These are phyloP conservation scores for Quambalaria eucalypti DNA, from an alignment of 1,284 basidiomycete genomes.

Conservation along the genomic window DNA sequence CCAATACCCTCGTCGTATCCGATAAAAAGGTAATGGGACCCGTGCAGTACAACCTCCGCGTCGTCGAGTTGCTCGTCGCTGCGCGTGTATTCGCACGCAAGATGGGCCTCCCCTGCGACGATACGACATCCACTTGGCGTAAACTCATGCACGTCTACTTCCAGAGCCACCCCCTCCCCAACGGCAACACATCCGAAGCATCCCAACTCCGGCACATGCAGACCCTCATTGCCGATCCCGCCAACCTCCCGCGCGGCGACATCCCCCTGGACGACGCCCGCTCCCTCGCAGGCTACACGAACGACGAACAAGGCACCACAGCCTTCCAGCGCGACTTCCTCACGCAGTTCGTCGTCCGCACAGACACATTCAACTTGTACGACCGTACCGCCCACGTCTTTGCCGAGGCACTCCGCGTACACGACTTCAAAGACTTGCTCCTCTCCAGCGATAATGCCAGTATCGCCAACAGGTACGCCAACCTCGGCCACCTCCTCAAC, in stretches of 20 bases:
- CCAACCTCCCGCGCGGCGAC: background rate
- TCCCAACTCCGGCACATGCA: slow-evolving; percentile 23
- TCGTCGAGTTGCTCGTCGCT: slow-evolving; percentile 40
- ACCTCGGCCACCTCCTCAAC: slow-evolving; percentile 37
- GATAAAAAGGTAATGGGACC: slow-evolving; percentile 45
- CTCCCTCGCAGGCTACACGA: background rate
- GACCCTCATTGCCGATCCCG: slow-evolving; percentile 9
- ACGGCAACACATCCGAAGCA: slow-evolving; percentile 22
- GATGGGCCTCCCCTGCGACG: slow-evolving; percentile 16
- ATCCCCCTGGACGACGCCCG: background rate
- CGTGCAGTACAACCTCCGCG: slow-evolving; percentile 43
- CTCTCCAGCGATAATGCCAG: slow-evolving; percentile 6
- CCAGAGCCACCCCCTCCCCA: slow-evolving; percentile 15
- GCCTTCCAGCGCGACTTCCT: slow-evolving; percentile 39
- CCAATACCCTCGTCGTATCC: slow-evolving; percentile 38
- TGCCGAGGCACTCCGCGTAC: slow-evolving; percentile 34
- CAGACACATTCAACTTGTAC: slow-evolving; percentile 26
- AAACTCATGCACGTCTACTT: slow-evolving; percentile 34
- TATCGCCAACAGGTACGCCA: slow-evolving; percentile 14
- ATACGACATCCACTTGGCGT: slow-evolving; percentile 17
- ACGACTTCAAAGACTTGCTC: slow-evolving; percentile 23
- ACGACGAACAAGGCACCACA: background rate
- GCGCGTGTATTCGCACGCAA: slow-evolving; percentile 17
- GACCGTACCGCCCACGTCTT: slow-evolving; percentile 38
- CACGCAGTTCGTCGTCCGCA: slow-evolving; percentile 23